Base-by-base conservation (phyloP, 371 early-diverging fungal genomes). In the Mortierella sp. region DNA sequence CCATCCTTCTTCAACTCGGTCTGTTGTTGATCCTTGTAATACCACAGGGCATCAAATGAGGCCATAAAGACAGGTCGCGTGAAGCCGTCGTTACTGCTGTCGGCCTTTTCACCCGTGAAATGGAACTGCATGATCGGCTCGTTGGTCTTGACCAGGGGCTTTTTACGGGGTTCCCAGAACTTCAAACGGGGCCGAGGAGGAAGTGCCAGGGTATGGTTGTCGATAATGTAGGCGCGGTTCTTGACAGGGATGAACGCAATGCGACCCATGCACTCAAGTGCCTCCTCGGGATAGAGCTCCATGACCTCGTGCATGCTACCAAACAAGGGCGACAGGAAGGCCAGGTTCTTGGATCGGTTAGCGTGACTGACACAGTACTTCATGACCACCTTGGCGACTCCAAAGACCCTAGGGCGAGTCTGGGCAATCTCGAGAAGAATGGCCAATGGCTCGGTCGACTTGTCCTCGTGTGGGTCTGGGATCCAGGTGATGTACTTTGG, bases 31-130 rank as follows among this genome's bases (percentile, higher is more conserved):
- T 73, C 70, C 44, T 43, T 50, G 28, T 78, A 74, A 26, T 48
- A 40, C 80, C 80, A 80, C 1, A 80, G 48, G 1, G 80, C 80
- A 50, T 80, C 80, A 57, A 80, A 80, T 10, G 80, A 74, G 21
- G 80, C 80, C 72, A 72, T 46, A 50, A 80, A 80, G 10, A 80
- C 72, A 0, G 69, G 74, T 19, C 48, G 59, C 11, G 71, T 75
- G 64, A 75, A 80, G 2, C 64, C 44, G 4, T 80, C 67, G 54
- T 75, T 80, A 14, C n/a, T 31, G 2, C 70, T 57, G 28, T 78
- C 57, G 8, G 70, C 73, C 21, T 55, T 64, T 54, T 44, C 55
- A 28, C 54, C 50, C 19, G 75, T 40, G 16, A 61, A 55, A 21
- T 59, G 59, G n/a, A 80, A 24, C 48, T 80, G 80, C 72, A 80